Evolutionary conservation across 176 grass and related monocot species (phyloP).

Genomic region (Raddia guianensis): DNA sequence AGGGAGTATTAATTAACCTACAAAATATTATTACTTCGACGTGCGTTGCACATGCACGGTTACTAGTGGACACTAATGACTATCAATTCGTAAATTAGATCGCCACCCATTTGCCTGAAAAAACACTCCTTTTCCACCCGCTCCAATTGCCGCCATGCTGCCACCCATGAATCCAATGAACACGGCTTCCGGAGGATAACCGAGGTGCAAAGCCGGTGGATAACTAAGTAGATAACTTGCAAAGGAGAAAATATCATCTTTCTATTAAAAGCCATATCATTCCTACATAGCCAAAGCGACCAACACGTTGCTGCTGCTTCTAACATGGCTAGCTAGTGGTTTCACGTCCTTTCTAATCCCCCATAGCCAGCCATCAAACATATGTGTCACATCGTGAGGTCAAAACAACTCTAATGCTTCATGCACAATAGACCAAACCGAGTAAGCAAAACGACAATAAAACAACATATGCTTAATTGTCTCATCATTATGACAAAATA

Average conservation of each 20-base stretch:
- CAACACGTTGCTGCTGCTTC: background rate
- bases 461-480: background rate
- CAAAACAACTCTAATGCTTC: background rate
- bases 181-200: background rate
- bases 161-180: background rate
- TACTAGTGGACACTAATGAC: background rate
- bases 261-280: background rate
- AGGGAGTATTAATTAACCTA: too few relatives aligned
- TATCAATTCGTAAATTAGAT: background rate
- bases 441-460: background rate
- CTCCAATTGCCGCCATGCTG: background rate
- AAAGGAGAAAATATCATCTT: background rate
- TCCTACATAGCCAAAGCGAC: background rate
- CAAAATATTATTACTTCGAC: too few relatives aligned
- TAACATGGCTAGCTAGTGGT: background rate
- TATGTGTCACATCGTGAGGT: background rate
- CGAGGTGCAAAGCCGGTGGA: background rate
- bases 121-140: background rate
- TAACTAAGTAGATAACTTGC: background rate
- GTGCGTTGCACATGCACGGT: too few relatives aligned
- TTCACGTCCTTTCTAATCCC: background rate
- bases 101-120: background rate
- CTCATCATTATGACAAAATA: too few relatives aligned
- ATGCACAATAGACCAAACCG: background rate
- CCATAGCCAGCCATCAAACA: background rate